A percentile compares a stretch with the other conserved stretches of the same genome.
Evolutionary conservation across 192 early-diverging fungal species (phyloP).

Genomic region (Coemansia sp.): DNA sequence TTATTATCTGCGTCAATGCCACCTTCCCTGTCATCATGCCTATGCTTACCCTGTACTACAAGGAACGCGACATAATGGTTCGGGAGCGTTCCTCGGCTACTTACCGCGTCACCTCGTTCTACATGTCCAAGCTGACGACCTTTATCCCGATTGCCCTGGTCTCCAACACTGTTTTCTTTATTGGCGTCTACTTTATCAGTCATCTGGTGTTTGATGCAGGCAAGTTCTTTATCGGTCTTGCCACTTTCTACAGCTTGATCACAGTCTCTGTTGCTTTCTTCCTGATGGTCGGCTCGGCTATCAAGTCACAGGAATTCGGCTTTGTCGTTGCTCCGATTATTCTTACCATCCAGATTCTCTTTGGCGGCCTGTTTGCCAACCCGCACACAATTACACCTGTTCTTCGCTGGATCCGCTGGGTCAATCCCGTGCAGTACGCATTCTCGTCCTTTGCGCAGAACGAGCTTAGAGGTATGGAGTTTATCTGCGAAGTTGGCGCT

Average conservation of each 20-base stretch:
- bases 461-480: slow-evolving; percentile 44
- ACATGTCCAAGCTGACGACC: slow-evolving; percentile 62
- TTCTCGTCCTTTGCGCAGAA: slow-evolving; percentile 46
- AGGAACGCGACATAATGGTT: slow-evolving; percentile 58
- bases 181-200: slow-evolving; percentile 52
- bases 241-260: slow-evolving; percentile 37
- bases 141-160: slow-evolving; percentile 41
- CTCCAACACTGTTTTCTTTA: slow-evolving; percentile 43
- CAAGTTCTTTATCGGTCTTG: slow-evolving; percentile 53
- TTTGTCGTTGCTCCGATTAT: slow-evolving; percentile 43
- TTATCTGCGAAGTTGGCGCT: slow-evolving; percentile 26
- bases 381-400: slow-evolving; percentile 46
- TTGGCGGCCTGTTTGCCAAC: slow-evolving; percentile 52
- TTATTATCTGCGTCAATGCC: slow-evolving; percentile 56
- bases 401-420: slow-evolving; percentile 54
- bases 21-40: slow-evolving; percentile 64
- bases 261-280: slow-evolving; percentile 35
- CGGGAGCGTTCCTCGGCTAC: slow-evolving; percentile 66
- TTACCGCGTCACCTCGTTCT: slow-evolving; percentile 65
- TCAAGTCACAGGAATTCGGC: slow-evolving; percentile 43
- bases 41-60: slow-evolving; percentile 42
- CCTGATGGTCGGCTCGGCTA: slow-evolving; percentile 47
- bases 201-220: slow-evolving; percentile 40
- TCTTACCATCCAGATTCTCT: slow-evolving; percentile 51
- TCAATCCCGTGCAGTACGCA: slow-evolving; percentile 47